phyloP scores from a whole-genome alignment of 345 rosid species.

The Eucalyptus sideroxylon region DNA sequence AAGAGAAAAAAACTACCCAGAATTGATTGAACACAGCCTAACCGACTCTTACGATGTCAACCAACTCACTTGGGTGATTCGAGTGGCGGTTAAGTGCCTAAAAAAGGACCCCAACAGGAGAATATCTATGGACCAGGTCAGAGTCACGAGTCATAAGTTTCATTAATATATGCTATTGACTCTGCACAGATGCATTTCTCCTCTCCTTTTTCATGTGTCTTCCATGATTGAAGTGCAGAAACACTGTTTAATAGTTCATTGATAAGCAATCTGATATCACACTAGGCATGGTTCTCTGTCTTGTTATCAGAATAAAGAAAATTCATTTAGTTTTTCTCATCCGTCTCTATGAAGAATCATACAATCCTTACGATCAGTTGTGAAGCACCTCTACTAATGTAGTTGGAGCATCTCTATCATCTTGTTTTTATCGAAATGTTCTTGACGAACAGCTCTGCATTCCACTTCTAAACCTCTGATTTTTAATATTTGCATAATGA shows the following conservation, averaged over 20 bases:
- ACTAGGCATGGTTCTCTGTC: background rate
- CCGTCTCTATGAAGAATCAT: background rate
- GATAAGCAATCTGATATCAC: background rate
- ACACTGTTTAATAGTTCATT: background rate
- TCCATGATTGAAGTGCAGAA: background rate
- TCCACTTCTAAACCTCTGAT: background rate
- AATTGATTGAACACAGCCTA: constrained; percentile 36
- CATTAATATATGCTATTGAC: background rate
- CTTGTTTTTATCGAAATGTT: background rate
- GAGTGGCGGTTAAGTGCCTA: constrained; percentile 46
- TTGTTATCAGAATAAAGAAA: background rate
- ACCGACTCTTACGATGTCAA: constrained; percentile 38
- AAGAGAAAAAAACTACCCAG: constrained; percentile 46
- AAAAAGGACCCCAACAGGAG: constrained; percentile 38
- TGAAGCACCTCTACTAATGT: background rate
- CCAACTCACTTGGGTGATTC: constrained; percentile 58
- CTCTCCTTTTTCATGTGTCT: background rate
- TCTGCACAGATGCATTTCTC: background rate
- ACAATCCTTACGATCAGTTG: background rate
- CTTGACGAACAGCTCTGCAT: background rate
- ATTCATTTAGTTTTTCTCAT: background rate
- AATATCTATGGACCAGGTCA: constrained; percentile 29
- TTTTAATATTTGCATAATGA: background rate
- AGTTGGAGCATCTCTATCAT: background rate
- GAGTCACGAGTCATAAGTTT: background rate